Base-by-base conservation (phyloP, 164 flowering plant species). In the Stephania cephalantha region DNA sequence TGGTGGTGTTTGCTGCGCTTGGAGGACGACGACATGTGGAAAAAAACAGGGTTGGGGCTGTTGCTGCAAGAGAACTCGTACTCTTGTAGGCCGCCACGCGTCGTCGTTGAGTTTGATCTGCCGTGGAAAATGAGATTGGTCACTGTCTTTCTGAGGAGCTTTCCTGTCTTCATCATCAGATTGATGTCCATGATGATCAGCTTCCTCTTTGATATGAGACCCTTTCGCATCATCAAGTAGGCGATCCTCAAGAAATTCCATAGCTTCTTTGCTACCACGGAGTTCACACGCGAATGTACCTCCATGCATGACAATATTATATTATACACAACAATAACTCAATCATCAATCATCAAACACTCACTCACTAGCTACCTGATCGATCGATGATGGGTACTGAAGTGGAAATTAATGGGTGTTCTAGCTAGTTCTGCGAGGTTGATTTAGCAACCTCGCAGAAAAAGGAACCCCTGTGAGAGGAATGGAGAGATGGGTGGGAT, bases 31-130 rank as follows among this genome's bases (percentile, higher is more conserved):
- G 68, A 64, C 78, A 76, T 10, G 82, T 80, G 86, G 84, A 77
- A 85, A 81, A 88, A 85, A 81, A 85, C 84, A 79, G 88, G 90
- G 55, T 80, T 81, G 8, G 89, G 90, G 77, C 88, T 86, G 72
- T 86, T 84, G 72, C 86, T 86, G 83, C 90, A 88, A 18, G 90
- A 88, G 81, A 88, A 88, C 42, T 88, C 90, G 72, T 85, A 86
- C 9, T 86, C 87, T 77, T 80, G 85, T 79, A 65, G 17, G 76
- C 85, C 86, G 53, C 84, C 25, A 63, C 80, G 82, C 4, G 80
- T 15, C 70, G 46, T 10, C 4, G 79, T 15, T 68, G 46, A 10
- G 31, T 75, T 69, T n/a, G n/a, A n/a, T 44, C 50, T 69, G 25
- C 71, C 70, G 46, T 81, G 89, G 75, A 65, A 77, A 22, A 80